Percentiles rank a stretch among this genome's conserved stretches.
Evolutionary conservation across 228 moss, liverwort and hornwort genomes (phyloP).

Genomic region (Sphagnum fallax): DNA sequence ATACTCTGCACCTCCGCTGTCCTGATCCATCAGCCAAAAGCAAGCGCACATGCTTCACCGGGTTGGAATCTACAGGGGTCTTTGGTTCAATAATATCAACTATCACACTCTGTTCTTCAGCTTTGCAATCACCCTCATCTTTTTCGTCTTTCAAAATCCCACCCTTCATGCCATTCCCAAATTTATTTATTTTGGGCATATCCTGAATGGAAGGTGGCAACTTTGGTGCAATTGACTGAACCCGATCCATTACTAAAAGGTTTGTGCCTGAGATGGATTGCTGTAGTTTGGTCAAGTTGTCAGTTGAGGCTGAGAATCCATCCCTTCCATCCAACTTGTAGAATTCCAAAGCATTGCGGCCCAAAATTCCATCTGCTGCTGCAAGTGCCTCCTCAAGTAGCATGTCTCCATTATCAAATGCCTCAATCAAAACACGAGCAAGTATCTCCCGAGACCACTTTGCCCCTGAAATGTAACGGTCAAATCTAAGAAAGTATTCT

Average conservation of each 20-base stretch:
- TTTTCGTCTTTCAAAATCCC: conserved; percentile 31
- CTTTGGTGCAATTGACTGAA: conserved; percentile 27
- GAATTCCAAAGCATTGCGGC: conserved; percentile 46
- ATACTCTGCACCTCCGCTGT: conserved; percentile 54
- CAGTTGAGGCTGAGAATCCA: conserved; percentile 55
- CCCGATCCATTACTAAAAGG: conserved; percentile 32
- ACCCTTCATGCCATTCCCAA: conserved; percentile 13
- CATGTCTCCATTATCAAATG: conserved; percentile 56
- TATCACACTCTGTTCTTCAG: conserved; percentile 16
- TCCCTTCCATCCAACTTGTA: conserved; percentile 54
- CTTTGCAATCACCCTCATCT: conserved; percentile 36
- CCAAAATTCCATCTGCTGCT: conserved; percentile 48
- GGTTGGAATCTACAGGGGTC: conserved; percentile 2
- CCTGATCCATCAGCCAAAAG: conserved; percentile 51
- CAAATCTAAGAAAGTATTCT: not conserved
- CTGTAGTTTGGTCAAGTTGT: conserved; percentile 50
- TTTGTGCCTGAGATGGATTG: conserved; percentile 13
- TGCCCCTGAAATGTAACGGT: conserved; percentile 17
- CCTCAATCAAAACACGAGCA: conserved; percentile 45
- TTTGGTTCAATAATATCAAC: conserved; percentile 22
- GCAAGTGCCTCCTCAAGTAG: conserved; percentile 42
- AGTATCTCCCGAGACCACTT: conserved; percentile 62
- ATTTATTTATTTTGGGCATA: conserved; percentile 22
- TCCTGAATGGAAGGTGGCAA: conserved; percentile 41
- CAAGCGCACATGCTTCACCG: conserved; percentile 53